Evolutionary conservation across 345 rosid genomes (phyloP).

Genomic region (Aurinia saxatilis): DNA sequence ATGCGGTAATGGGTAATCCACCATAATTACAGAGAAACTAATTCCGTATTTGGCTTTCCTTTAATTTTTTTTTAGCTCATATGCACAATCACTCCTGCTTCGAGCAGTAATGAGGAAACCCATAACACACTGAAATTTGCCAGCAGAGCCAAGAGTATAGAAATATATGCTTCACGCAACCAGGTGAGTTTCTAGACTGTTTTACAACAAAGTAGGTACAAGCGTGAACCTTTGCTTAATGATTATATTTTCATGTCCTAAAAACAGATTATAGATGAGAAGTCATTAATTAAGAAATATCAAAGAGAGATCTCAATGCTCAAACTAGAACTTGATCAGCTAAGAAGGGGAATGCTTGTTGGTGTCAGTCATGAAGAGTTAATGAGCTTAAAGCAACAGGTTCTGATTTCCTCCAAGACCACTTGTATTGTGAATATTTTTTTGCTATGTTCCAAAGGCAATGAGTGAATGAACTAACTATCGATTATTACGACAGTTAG

Average conservation of each 20-base stretch:
- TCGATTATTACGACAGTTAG: conserved; percentile 46
- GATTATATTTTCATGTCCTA: conserved; percentile 13
- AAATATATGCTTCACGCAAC: conserved; percentile 93
- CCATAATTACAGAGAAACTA: not conserved
- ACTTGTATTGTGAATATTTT: not conserved
- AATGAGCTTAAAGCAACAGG: conserved; percentile 85
- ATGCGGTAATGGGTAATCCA: not conserved
- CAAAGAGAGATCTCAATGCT: conserved; percentile 90
- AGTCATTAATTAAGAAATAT: conserved; percentile 93
- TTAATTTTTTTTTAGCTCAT: conserved; percentile 62
- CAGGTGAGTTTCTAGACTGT: conserved; percentile 45
- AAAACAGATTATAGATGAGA: conserved; percentile 93
- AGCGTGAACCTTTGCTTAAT: conserved; percentile 15
- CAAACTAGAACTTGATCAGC: conserved; percentile 86
- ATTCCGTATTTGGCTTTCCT: conserved; percentile 5
- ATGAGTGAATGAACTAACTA: conserved; percentile 11
- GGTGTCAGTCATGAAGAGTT: conserved; percentile 96
- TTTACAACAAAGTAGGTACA: not conserved
- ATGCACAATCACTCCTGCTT: conserved; percentile 97
- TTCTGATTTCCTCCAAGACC: conserved; percentile 18
- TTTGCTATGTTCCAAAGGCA: not conserved
- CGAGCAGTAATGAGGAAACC: conserved; percentile 96
- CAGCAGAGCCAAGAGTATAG: conserved; percentile 94
- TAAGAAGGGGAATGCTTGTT: conserved; percentile 71
- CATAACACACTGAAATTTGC: conserved; percentile 99